phyloP scores from a whole-genome alignment of 352 stramenopile species.

The Peronospora belbahrii region DNA sequence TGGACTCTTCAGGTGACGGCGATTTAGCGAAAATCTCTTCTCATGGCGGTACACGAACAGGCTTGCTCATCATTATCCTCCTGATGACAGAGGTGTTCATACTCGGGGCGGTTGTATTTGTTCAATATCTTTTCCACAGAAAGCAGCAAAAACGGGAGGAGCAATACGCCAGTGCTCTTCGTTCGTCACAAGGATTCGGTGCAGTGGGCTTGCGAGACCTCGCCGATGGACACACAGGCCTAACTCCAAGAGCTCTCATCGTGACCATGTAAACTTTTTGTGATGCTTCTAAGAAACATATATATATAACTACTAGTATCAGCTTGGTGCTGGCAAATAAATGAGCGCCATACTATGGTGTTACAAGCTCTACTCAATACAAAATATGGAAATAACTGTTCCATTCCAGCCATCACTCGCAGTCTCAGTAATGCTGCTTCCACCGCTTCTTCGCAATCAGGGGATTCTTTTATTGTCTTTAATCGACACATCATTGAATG shows the following conservation, averaged over 20 bases:
- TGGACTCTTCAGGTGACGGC: background rate
- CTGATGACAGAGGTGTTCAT: conserved; percentile 52
- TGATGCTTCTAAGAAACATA: background rate
- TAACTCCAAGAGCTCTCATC: conserved; percentile 55
- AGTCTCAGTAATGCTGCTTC: background rate
- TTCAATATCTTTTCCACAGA: conserved; percentile 44
- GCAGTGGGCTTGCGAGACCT: conserved; percentile 13
- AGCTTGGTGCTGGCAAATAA: background rate
- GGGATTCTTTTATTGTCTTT: no score
- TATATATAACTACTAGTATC: conserved; percentile 5
- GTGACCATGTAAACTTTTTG: conserved; percentile 45
- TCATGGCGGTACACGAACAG: conserved; percentile 28
- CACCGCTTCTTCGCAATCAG: background rate
- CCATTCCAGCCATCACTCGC: no score
- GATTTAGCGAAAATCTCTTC: conserved; percentile 11
- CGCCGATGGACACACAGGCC: conserved; percentile 15
- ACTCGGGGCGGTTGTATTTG: conserved; percentile 47
- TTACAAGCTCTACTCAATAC: conserved; percentile 1
- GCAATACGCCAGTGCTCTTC: conserved; percentile 30
- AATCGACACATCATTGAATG: no score
- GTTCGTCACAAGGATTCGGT: conserved; percentile 20
- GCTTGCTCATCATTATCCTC: conserved; percentile 53
- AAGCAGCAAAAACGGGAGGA: conserved; percentile 37
- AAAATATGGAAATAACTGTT: no score
- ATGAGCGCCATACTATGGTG: conserved; percentile 1